Evolutionary conservation across 805 yeast genomes (phyloP).

Genomic region (Saccharomyces kudriavzevii): DNA sequence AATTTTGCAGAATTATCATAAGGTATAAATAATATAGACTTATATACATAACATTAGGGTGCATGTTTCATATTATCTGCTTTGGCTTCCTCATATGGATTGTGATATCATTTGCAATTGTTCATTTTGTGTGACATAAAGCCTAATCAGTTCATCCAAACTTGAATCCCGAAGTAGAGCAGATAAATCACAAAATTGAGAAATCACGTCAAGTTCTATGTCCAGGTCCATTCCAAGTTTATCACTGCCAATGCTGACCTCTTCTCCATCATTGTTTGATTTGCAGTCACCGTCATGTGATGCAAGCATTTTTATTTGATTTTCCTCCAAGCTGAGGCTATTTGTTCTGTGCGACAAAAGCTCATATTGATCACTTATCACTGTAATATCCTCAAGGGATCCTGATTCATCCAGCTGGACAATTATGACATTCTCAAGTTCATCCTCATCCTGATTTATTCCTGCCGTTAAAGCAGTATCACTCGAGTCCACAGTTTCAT

Average conservation of each 20-base stretch:
- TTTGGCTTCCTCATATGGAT: slow-evolving; percentile 8
- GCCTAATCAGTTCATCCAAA: slow-evolving; percentile 16
- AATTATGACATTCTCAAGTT: slow-evolving; percentile 23
- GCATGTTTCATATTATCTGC: background rate
- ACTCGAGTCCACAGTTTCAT: slow-evolving; percentile 3
- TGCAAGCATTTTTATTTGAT: background rate
- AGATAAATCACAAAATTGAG: slow-evolving; percentile 19
- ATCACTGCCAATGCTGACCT: background rate
- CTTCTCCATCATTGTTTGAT: background rate
- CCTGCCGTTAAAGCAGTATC: background rate
- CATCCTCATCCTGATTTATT: slow-evolving; percentile 6
- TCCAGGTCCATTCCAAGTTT: slow-evolving; percentile 2
- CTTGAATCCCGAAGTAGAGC: slow-evolving; percentile 9
- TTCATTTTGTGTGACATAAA: slow-evolving; percentile 23
- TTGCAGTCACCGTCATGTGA: slow-evolving; percentile 1
- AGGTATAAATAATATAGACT: background rate
- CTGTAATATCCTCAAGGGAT: slow-evolving; percentile 14
- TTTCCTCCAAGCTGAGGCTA: background rate
- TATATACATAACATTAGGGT: background rate
- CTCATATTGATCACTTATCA: slow-evolving; percentile 25
- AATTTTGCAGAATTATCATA: slow-evolving; percentile 43
- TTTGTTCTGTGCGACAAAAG: slow-evolving; percentile 13
- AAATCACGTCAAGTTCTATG: slow-evolving; percentile 22
- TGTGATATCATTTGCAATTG: slow-evolving; percentile 19
- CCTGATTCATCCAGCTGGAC: slow-evolving; percentile 16